Evolutionary conservation across 2,329 filamentous ascomycete genomes (phyloP).

Genomic region (Atkinsonella hypoxylon): DNA sequence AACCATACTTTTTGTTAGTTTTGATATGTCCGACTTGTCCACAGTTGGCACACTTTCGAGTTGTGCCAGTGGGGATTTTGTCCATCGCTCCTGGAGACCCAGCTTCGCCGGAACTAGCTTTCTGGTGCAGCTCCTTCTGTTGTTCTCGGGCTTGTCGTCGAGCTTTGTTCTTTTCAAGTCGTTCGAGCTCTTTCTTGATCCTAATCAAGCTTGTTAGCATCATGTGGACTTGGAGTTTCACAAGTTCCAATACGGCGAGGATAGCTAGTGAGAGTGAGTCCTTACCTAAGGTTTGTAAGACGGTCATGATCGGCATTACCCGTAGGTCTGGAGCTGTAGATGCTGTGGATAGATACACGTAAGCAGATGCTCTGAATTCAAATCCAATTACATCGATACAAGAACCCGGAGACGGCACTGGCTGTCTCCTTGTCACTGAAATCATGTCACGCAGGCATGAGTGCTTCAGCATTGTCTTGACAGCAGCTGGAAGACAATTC

Average conservation of each 20-base stretch:
- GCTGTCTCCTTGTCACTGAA: constrained; percentile 9
- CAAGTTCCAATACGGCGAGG: neutral
- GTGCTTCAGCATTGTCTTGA: constrained; percentile 12
- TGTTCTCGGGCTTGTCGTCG: constrained; percentile 83
- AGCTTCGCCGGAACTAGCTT: constrained; percentile 29
- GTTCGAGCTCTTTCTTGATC: constrained; percentile 55
- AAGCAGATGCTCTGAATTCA: constrained; percentile 24
- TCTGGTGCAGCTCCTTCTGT: constrained; percentile 57
- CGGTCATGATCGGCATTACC: constrained; percentile 39
- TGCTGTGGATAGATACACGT: constrained; percentile 30
- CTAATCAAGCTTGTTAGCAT: constrained; percentile 10
- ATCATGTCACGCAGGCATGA: constrained; percentile 9
- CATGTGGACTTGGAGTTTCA: neutral
- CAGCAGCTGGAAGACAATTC: constrained; percentile 10
- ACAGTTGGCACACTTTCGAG: constrained; percentile 94
- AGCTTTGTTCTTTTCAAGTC: constrained; percentile 84
- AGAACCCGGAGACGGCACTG: constrained; percentile 18
- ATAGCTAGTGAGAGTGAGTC: no score
- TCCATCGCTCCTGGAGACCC: constrained; percentile 38
- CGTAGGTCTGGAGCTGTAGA: constrained; percentile 37
- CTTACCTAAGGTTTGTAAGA: constrained; percentile 31
- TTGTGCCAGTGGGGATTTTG: constrained; percentile 53
- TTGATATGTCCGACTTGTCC: constrained; percentile 96
- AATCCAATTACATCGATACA: constrained; percentile 20
- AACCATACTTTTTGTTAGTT: constrained; percentile 87